Percentiles rank a stretch among this genome's conserved stretches.
These are phyloP conservation scores for Ogataea zsoltii DNA, from an alignment of 805 yeast genomes.

Conservation along the genomic window DNA sequence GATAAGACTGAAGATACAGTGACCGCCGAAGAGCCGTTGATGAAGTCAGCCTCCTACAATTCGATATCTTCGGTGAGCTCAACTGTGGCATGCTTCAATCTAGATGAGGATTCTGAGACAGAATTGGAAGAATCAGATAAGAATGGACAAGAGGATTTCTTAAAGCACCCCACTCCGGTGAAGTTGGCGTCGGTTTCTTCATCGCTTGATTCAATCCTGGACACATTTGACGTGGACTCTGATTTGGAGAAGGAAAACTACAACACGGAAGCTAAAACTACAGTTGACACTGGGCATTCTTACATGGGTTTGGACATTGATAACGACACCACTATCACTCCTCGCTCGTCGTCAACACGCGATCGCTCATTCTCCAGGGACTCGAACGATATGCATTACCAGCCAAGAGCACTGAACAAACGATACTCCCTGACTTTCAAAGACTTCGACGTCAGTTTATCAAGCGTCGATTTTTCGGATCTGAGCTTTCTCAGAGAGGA, in stretches of 20 bases:
- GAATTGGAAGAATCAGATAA: conserved; percentile 5
- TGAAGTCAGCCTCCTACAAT: conserved; percentile 9
- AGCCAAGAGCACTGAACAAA: conserved; percentile 18
- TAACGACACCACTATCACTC: conserved; percentile 13
- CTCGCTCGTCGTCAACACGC: conserved; percentile 38
- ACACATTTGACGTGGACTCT: conserved; percentile 20
- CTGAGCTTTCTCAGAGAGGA: conserved; percentile 18
- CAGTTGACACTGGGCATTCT: not conserved
- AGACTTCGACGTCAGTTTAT: conserved; percentile 21
- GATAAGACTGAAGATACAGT: conserved; percentile 12
- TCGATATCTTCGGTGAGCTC: conserved; percentile 35
- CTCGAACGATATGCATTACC: conserved; percentile 31
- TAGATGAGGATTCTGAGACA: conserved; percentile 21
- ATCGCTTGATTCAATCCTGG: conserved; percentile 31
- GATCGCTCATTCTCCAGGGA: conserved; percentile 58
- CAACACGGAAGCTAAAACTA: not conserved
- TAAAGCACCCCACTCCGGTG: conserved; percentile 28
- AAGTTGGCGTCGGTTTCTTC: conserved; percentile 25
- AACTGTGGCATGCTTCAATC: conserved; percentile 37
- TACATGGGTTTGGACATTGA: conserved; percentile 9
- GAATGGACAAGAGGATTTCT: conserved; percentile 1
- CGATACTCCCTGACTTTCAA: conserved; percentile 29
- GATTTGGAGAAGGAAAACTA: conserved; percentile 11
- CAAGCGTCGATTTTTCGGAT: conserved; percentile 13
- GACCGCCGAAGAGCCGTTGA: not conserved